Percentiles rank a stretch among this genome's conserved stretches.
These are phyloP conservation scores for Penicillium sp. DNA, from an alignment of 2,329 filamentous ascomycete genomes.

Conservation along the genomic window DNA sequence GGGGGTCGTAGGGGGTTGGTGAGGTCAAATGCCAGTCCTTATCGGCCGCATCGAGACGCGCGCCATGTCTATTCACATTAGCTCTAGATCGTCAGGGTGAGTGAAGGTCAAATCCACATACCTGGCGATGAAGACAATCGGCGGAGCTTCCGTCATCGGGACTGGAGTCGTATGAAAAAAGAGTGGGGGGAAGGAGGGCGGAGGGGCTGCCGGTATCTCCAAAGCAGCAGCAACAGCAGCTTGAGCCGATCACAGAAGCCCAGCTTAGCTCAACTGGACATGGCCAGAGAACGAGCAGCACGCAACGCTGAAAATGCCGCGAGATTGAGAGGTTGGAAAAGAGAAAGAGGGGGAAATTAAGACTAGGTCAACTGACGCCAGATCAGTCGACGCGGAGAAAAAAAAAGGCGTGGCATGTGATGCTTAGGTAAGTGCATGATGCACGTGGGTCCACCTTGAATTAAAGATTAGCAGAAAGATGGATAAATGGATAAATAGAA, in stretches of 20 bases:
- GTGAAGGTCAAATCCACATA: constrained; percentile 21
- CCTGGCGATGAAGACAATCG: constrained; percentile 50
- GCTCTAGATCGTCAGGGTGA: constrained; percentile 4
- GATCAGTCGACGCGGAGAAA: constrained; percentile 4
- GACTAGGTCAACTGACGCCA: neutral
- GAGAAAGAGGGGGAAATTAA: neutral
- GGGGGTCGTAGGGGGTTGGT: constrained; percentile 91
- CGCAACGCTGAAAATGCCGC: constrained; percentile 5
- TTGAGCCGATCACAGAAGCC: constrained; percentile 3
- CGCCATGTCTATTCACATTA: constrained; percentile 75
- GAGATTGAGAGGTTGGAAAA: neutral
- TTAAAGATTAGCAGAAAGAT: too few species aligned
- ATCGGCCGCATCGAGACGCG: constrained; percentile 90
- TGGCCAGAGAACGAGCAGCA: constrained; percentile 8
- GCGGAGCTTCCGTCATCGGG: constrained; percentile 45
- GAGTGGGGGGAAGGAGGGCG: constrained; percentile 8
- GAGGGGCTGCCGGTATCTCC: constrained; percentile 2
- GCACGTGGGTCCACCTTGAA: neutral
- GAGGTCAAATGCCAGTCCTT: constrained; percentile 93
- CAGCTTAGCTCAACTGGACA: constrained; percentile 5
- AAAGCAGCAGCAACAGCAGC: constrained; percentile 2
- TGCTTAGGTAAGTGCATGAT: constrained; percentile 14
- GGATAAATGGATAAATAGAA: too few species aligned
- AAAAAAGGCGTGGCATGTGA: constrained; percentile 17
- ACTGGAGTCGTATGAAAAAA: neutral